Conservation (phyloP, 139 green algal genomes). For the Mesotaenium endlicherianum region DNA sequence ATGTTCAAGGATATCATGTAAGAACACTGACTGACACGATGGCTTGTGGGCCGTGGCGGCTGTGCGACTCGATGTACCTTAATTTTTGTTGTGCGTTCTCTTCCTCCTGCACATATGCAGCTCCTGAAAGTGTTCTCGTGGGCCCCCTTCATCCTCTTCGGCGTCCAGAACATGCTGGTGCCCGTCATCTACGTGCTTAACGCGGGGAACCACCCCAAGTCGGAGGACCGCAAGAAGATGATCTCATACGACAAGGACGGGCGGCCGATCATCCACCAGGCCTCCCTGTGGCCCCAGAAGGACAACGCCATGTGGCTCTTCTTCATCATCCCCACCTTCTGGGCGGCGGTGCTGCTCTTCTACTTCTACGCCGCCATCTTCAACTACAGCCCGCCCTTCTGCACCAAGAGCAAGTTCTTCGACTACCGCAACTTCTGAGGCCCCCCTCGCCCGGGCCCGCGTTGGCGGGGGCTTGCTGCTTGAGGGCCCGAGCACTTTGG, state of each 20-base stretch:
- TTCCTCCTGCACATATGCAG: slow-evolving; percentile 8
- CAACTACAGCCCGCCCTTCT: slow-evolving; percentile 10
- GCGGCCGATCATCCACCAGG: background rate
- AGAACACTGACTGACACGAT: too few species aligned
- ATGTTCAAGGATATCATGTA: too few species aligned
- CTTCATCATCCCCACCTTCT: slow-evolving; percentile 24
- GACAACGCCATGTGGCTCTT: slow-evolving; percentile 13
- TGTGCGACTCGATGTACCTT: background rate
- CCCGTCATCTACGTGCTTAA: slow-evolving; percentile 25
- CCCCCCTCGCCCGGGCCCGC: too few species aligned
- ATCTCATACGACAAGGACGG: slow-evolving; percentile 34
- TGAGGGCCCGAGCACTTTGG: too few species aligned
- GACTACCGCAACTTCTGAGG: slow-evolving; percentile 6
- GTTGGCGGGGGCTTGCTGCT: too few species aligned
- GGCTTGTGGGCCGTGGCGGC: too few species aligned
- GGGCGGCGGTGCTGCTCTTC: background rate
- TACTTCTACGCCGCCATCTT: slow-evolving; percentile 36
- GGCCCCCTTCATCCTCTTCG: slow-evolving; percentile 40
- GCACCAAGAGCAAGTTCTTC: slow-evolving; percentile 29
- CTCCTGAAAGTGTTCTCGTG: slow-evolving; percentile 40
- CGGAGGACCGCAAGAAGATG: background rate
- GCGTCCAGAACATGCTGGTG: slow-evolving; percentile 40
- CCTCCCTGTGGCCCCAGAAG: background rate
- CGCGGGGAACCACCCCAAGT: slow-evolving; percentile 8
- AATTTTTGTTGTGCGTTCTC: background rate